Percentiles rank a stretch among this genome's conserved stretches.
phyloP scores from a whole-genome alignment of 805 yeast species.

The Barnettozyma populi region DNA sequence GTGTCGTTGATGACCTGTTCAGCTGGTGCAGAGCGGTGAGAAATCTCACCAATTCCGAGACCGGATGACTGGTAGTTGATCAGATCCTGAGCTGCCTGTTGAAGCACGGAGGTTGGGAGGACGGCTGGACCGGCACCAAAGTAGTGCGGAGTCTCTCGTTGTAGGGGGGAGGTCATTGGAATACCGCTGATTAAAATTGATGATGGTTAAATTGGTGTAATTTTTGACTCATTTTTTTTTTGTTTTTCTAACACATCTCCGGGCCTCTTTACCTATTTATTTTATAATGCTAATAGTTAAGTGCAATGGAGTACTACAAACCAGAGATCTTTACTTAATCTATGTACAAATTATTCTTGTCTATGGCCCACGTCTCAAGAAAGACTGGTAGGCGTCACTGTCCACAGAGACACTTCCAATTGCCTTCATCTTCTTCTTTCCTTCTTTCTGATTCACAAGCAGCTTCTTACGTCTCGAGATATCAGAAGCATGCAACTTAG shows the following conservation, averaged over 20 bases:
- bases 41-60: constrained; percentile 91
- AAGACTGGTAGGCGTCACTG: constrained; percentile 86
- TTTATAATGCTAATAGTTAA: too few relatives aligned
- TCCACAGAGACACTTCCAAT: constrained; percentile 75
- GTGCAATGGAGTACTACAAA: too few relatives aligned
- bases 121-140: constrained; percentile 99
- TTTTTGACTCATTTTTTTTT: not conserved
- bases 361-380: constrained; percentile 37
- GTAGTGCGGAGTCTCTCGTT: constrained; percentile 70
- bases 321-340: not conserved
- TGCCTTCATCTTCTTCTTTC: constrained; percentile 78
- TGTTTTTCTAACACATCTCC: not conserved
- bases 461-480: constrained; percentile 84
- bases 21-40: constrained; percentile 90
- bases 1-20: constrained; percentile 70
- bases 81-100: constrained; percentile 83
- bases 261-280: too few relatives aligned
- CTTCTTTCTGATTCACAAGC: constrained; percentile 85
- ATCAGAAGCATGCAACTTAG: constrained; percentile 90
- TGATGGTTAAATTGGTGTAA: not conserved
- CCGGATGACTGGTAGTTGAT: constrained; percentile 64
- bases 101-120: constrained; percentile 76
- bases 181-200: not conserved
- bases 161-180: constrained; percentile 29
- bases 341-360: constrained; percentile 1